Evolutionary conservation across 2,329 filamentous ascomycete species (phyloP), one percentile per base, ranked within the genome.

Genomic region (Microsporum canis): DNA sequence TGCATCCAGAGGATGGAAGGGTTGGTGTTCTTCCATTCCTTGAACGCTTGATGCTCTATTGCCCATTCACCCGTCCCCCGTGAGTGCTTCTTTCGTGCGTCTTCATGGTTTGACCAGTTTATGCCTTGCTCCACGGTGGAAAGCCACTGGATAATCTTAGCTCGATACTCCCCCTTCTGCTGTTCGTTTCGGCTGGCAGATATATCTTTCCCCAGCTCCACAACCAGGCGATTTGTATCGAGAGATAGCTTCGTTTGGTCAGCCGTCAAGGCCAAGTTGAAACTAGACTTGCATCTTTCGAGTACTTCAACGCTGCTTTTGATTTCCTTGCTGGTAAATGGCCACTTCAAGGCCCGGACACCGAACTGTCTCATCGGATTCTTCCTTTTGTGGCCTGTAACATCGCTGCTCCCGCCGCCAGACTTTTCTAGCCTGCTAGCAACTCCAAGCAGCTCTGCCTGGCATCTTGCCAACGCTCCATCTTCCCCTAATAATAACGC

Each of bases 281-380:
- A 68, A 10, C 58, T 65, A 7, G 64, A 55, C 56, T 68, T 69
- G 56, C 68, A 66, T 62, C 64, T 63, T 56, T 70, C 66, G 3
- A 71, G 56, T 4, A 63, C 61, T 6, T 55, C 27, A 5, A 67
- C 60, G 23, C 63, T 29, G 5, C 63, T 53, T 5, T 68, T 66
- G 6, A 73, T 63, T 41, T 71, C 67, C 17, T 53, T 43, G 38
- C 65, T 65, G 38, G 68, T 65, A 38, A 73, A 63, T 2, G 70
- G 69, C 69, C 70, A 73, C 45, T 68, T 71, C 17, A 71, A 63
- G 17, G 68, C 65, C 60, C 69, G 66, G 29, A 69, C 23, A 51
- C 65, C 67, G 39, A 67, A 38, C 61, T 61, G 68, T 0, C 62
- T 68, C 66, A 68, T 68, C 43, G 49, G 57, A 14, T 56, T 65